These are phyloP conservation scores for Podila verticillata DNA, from an alignment of 192 early-diverging fungal genomes.

Conservation along the genomic window DNA sequence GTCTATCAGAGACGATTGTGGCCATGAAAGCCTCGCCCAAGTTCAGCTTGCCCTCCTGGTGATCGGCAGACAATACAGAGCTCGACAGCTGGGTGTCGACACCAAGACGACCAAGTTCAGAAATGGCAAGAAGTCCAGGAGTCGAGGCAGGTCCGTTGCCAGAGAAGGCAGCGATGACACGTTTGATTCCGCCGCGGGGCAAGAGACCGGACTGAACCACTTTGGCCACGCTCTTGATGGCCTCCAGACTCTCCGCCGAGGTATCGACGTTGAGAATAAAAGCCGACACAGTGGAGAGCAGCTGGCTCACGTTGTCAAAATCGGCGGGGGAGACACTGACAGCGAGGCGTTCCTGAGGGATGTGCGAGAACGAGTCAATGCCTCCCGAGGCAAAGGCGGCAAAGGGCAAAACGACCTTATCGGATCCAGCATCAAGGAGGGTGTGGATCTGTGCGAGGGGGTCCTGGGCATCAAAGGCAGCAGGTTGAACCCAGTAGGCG, in stretches of 20 bases:
- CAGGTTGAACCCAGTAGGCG: conserved; percentile 56
- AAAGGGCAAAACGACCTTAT: conserved; percentile 55
- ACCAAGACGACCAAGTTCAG: conserved; percentile 37
- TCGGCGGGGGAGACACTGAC: conserved; percentile 23
- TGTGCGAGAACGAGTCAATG: conserved; percentile 35
- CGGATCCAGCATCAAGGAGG: conserved; percentile 58
- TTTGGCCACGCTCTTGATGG: conserved; percentile 29
- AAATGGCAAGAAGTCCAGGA: conserved; percentile 37
- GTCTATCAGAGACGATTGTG: conserved; percentile 76
- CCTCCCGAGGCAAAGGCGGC: conserved; percentile 30
- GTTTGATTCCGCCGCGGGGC: conserved; percentile 53
- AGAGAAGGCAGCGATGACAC: conserved; percentile 41
- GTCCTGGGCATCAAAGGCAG: conserved; percentile 46
- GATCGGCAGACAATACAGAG: conserved; percentile 42
- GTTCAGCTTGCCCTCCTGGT: conserved; percentile 54
- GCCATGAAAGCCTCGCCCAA: conserved; percentile 69
- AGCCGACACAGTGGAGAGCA: conserved; percentile 36
- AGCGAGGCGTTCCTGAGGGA: conserved; percentile 58
- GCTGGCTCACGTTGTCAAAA: conserved; percentile 11
- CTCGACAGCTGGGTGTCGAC: conserved; percentile 49
- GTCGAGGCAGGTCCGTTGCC: conserved; percentile 10
- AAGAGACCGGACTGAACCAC: conserved; percentile 43
- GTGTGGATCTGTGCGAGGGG: conserved; percentile 48
- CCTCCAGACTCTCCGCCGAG: conserved; percentile 18
- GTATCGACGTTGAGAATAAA: conserved; percentile 39